Base-by-base conservation (phyloP, 768 basidiomycete genomes). In the Gloeopeniophorella convolvens region DNA sequence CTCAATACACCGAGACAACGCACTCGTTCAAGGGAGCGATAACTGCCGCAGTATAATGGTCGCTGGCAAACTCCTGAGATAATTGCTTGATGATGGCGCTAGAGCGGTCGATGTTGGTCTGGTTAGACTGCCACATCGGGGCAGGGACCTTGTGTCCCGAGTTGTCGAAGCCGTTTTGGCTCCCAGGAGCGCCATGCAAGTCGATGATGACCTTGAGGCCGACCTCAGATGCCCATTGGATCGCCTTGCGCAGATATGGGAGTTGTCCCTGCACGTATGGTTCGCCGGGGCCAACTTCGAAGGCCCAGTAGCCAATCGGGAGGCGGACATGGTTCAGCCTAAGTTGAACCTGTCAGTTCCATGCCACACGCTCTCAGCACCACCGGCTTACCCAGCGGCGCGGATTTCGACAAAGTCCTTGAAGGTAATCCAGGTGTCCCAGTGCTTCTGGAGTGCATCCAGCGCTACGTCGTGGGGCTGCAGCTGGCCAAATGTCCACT, bases 251-350 rank as follows among this genome's bases (percentile, higher is more conserved):
- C 18, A 90, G 68, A 66, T 84, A 89, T n/a, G 80, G 74, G 28
- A 85, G 68, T 63, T 89, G 88, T 9, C 88, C 88, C 65, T 79
- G 76, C 50, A 88, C 78, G 63, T 76, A 90, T 7, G 89, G 90
- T 59, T 91, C 85, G 4, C 87, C 87, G 11, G 73, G 71, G 18
- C 77, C 74, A 30, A 90, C 80, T 50, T 93, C 89, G 59, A 83
- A 90, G 1, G 86, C 89, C 89, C 89, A 94, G 65, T 88, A 95
- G 12, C 90, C 92, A 36, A 94, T 87, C 12, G 89, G 89, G 31
- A 91, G 61, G 39, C 89, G 80, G 48, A 91, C 83, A 64, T 89
- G 87, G 61, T 89, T 91, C 45, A 90, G 70, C 13, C 87, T 86
- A 60, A n/a, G n/a, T n/a, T n/a, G n/a, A n/a, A n/a, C n/a, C n/a